Evolutionary conservation across 1,139 yeast species (phyloP), one percentile per base, ranked within the genome.

Genomic region (Blastobotrys capitulatus): DNA sequence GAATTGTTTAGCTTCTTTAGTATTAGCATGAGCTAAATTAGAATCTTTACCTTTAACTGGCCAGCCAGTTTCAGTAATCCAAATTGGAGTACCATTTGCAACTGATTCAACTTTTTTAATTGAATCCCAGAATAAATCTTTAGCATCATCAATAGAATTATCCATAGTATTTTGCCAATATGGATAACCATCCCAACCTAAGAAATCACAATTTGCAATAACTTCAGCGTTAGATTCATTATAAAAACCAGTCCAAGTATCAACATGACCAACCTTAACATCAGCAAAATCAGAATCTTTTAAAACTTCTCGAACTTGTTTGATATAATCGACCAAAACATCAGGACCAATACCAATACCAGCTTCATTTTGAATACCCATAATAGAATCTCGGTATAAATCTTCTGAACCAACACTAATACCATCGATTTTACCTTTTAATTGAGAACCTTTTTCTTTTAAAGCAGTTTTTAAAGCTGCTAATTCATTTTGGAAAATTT

Each of bases 51-150:
- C 60, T 34, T 54, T 49, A 25, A 57, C 52, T 47, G 60, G 60
- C 60, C 95, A 86, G 59, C 95, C 95, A 57, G 95, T 86, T 74
- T 86, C 95, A 71, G 95, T 94, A 65, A 86, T 89, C 86, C 87
- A 85, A 74, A 86, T 81, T 68, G 84, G 92, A 54, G 76, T 72
- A 66, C 86, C 81, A 56, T 67, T 72, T 45, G 60, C 54, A 43
- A 48, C 57, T 38, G 52, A 51, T 48, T 44, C 34, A 44, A 57
- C 54, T 46, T 57, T 48, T 29, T 51, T 42, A 39, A 44, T 42
- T 26, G 60, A 52, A 27, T 50, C 51, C 44, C 42, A 46, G 47
- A 57, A 57, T 42, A 57, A 50, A 27, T 25, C 19, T 49, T 54
- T 49, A 36, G 50, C 59, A 42, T 47, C 57, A 20, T 36, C 47